Percentiles rank a stretch among this genome's conserved stretches.
These are phyloP conservation scores for Mycena galopus DNA, from an alignment of 768 basidiomycete species.

Conservation along the genomic window DNA sequence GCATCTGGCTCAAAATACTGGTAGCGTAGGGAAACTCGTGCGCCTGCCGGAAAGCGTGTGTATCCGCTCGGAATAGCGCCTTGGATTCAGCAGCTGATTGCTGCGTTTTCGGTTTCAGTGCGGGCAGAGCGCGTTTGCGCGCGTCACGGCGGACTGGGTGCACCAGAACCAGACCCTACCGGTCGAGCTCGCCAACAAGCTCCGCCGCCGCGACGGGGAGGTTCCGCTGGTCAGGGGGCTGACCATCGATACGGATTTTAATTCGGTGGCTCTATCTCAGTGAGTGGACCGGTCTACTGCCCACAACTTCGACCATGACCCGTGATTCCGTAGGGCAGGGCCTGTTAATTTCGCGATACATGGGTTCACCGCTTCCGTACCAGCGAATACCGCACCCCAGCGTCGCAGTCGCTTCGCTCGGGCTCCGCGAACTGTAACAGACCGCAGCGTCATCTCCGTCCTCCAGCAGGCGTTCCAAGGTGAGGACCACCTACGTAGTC, in stretches of 20 bases:
- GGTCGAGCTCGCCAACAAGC: slow-evolving; percentile 38
- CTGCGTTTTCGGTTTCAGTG: slow-evolving; percentile 45
- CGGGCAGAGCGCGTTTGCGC: slow-evolving; percentile 55
- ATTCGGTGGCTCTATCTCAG: slow-evolving; percentile 44
- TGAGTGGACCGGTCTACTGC: slow-evolving; percentile 4
- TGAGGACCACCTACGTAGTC: background rate
- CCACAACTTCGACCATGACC: background rate
- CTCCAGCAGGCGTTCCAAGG: slow-evolving; percentile 36
- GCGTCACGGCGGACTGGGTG: slow-evolving; percentile 57
- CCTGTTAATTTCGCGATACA: slow-evolving; percentile 50
- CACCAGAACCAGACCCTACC: slow-evolving; percentile 62
- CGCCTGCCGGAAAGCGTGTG: slow-evolving; percentile 65
- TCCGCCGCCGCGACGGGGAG: slow-evolving; percentile 50
- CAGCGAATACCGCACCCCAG: slow-evolving; percentile 15
- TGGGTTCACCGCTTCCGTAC: slow-evolving; percentile 27
- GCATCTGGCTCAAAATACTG: slow-evolving; percentile 43
- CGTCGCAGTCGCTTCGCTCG: slow-evolving; percentile 25
- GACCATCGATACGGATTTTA: slow-evolving; percentile 56
- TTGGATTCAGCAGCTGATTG: background rate
- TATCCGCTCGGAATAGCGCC: slow-evolving; percentile 10
- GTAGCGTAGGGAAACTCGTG: slow-evolving; percentile 59
- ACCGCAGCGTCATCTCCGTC: slow-evolving; percentile 33
- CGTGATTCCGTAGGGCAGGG: slow-evolving; percentile 37
- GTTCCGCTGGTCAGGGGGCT: slow-evolving; percentile 53
- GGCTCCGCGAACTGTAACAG: background rate